Conservation (phyloP, 2,329 filamentous ascomycete species). For the Zelopaecilomyces penicillatus region DNA sequence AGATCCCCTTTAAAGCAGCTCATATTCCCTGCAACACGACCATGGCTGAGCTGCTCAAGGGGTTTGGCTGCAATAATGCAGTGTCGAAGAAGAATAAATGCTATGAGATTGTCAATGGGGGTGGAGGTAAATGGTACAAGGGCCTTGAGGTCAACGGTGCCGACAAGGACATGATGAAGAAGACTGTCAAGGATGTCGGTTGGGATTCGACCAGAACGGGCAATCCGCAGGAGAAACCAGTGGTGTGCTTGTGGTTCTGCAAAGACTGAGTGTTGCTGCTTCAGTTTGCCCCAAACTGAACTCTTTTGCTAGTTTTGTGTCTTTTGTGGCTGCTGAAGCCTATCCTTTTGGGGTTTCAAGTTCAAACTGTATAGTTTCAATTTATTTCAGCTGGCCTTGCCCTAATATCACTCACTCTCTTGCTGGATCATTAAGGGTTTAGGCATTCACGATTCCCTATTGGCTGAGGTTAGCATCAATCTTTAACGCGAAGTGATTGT, state of each 20-base stretch:
- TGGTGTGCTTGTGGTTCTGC: conserved; percentile 53
- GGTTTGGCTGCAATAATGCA: conserved; percentile 48
- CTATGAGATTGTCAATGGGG: conserved; percentile 46
- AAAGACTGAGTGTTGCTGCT: conserved; percentile 32
- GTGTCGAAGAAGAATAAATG: conserved; percentile 45
- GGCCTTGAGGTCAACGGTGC: conserved; percentile 44
- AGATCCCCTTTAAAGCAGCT: conserved; percentile 39
- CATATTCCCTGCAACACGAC: conserved; percentile 46
- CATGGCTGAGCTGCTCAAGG: conserved; percentile 47
- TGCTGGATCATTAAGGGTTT: too few species aligned
- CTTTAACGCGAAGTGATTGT: too few species aligned
- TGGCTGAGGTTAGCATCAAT: too few species aligned
- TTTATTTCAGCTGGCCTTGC: too few species aligned
- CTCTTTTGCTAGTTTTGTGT: neutral
- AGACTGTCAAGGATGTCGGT: conserved; percentile 47
- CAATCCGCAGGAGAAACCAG: conserved; percentile 37
- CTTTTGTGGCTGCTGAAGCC: neutral
- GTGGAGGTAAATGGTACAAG: conserved; percentile 51
- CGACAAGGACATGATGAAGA: conserved; percentile 37
- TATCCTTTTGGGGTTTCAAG: too few species aligned
- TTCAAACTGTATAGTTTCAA: too few species aligned
- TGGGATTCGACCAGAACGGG: conserved; percentile 49
- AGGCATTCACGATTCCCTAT: too few species aligned
- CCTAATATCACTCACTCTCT: too few species aligned
- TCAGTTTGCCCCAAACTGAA: neutral